Evolutionary conservation across 2,329 filamentous ascomycete species (phyloP), one percentile per base, ranked within the genome.

Genomic region (Trichoderma gracile): DNA sequence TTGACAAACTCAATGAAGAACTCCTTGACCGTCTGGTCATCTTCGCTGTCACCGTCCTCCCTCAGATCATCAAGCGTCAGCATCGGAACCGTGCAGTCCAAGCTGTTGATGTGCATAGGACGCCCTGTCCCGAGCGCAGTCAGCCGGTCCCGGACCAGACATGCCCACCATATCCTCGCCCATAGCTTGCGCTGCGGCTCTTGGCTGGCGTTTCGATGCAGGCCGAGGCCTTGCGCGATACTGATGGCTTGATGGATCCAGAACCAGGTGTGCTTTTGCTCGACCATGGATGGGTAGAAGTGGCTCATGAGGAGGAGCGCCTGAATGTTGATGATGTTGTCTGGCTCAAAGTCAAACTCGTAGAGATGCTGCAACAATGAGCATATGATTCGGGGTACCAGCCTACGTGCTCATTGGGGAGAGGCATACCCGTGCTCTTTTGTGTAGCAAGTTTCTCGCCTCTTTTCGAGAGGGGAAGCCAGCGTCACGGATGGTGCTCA

Each of bases 181-280:
- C 67, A 70, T 3, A 68, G 66, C 27, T 55, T 65, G 42, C 56
- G 67, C 25, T 69, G 59, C 5, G 68, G 64, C 12, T 56, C 60
- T 23, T 55, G 53, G 1, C 57, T 52, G 2, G 64, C 52, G 40
- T 67, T 63, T 15, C 66, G 59, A 33, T 69, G 68, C 19, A 69
- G 60, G 0, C 68, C 68, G n/a, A 60, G 45, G 2, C 66, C 67
- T 50, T 69, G 68, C 3, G 67, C 66, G 9, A 69, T 49, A 19
- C 67, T 63, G 25, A 69, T 69, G 14, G 68, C 68, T 54, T 69
- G 68, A 25, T 69, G 63, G 7, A 66, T 56, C 68, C 68, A 69
- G 14, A 67, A 66, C 68, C 68, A 69, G n/a, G 68, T 69, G 49
- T 69, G 68, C 63, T 69, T 69, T 38, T 69, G 67, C 19, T 68